Evolutionary conservation across 805 yeast genomes (phyloP), one percentile per base, ranked within the genome.

Genomic region (Ogataea kodamae): DNA sequence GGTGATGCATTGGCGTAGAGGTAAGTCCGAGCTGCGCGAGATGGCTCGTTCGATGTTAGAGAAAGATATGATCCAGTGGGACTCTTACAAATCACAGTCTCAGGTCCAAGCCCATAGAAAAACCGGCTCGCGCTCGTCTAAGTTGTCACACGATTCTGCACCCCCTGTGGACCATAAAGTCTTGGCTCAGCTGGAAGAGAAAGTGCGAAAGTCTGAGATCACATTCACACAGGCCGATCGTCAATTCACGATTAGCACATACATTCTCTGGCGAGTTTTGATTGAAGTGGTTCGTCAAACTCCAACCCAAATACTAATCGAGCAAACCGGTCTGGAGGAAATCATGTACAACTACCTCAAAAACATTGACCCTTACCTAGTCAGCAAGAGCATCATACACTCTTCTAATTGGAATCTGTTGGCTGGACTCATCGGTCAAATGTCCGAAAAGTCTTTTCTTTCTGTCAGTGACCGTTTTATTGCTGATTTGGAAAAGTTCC

Each of bases 1-100:
- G 5, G 95, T 92, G 40, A 89, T 92, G 97, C 89, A 85, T 55
- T 92, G 99, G 99, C 72, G 97, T 40, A 86, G 90, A 55, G 77
- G 90, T 2, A 92, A 92, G 57, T 79, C 94, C 9, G 97, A 90
- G 49, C 80, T 83, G 3, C 86, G 95, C 2, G 74, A 76, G 18
- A 64, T 72, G 58, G 77, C 82, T 1, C 70, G 78, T 4, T 67
- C 75, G 12, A 70, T 69, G 24, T 67, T 71, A 10, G 78, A 74
- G 31, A 66, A 56, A 35, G 64, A 57, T 29, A 39, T 59, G 26
- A 27, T 42, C 5, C 37, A 42, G 10, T 52, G 50, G 46, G 52
- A 51, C 25, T 49, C 46, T 27, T 37, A n/a, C 28, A 46, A 48
- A 19, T 31, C 33, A 7, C 29, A 41, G 5, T 28, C 23, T 19